Evolutionary conservation across 305 asterid genomes (phyloP), one percentile per base, ranked within the genome.

Genomic region (Fraxinus paxiana): DNA sequence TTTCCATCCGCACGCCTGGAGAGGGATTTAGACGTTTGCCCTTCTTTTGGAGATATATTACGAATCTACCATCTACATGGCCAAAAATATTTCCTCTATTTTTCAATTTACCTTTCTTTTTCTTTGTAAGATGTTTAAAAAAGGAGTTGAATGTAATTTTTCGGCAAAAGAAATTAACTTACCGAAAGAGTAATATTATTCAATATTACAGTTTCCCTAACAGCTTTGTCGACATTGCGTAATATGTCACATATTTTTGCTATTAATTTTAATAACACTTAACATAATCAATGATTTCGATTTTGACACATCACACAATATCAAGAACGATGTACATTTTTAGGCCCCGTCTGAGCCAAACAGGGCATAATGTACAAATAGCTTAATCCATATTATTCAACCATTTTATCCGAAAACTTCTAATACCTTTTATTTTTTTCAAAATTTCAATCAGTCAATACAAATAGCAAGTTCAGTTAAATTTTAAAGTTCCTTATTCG

Each of bases 11-110:
- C 86, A 4, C 67, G 59, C 84, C 87, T 82, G 83, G 79, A 83
- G 74, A 76, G 82, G 82, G 70, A 56, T 3, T 56, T 26, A n/a
- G 22, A 2, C 1, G 1, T 48, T 48, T 51, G 81, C 88, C 91
- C 89, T 79, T 83, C 59, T 80, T 77, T 84, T 73, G 41, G 33
- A 67, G 38, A 54, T 10, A 72, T 81, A 84, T 81, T 89, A 86
- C 92, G 1, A n/a, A 31, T 4, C 2, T 86, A 80, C 84, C 92
- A 81, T 28, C 15, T 9, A 24, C 73, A 4, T 12, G n/a, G 8
- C 26, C 69, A 56, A 56, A 17, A 6, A 1, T 17, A 18, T 12
- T 38, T 8, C 46, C 46, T 38, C 46, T 8, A 3, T 13, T 43
- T 43, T 43, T 43, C 6, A 6, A 56, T 6, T 56, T 0, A 48